Conservation (phyloP, 2,329 filamentous ascomycete species). For the Microascus cirrosus region DNA sequence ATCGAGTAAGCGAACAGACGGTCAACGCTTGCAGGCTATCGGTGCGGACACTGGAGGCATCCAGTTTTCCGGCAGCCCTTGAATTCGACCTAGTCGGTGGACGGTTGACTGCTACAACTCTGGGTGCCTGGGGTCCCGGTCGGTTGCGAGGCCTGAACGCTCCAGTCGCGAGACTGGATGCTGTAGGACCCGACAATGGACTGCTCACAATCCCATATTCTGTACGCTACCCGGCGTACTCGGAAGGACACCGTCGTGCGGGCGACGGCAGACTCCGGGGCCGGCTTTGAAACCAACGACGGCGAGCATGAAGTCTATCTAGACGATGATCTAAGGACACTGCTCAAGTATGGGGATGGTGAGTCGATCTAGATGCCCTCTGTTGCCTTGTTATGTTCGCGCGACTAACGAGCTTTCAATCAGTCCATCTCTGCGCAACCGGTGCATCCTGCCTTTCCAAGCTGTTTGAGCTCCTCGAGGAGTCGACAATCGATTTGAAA, state of each 20-base stretch:
- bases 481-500: conserved; percentile 37
- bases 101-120: background rate
- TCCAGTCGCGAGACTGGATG: conserved; percentile 52
- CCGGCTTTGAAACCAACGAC: conserved; percentile 15
- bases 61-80: background rate
- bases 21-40: background rate
- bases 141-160: conserved; percentile 19
- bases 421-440: conserved; percentile 44
- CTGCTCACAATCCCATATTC: conserved; percentile 43
- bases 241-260: conserved; percentile 32
- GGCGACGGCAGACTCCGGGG: conserved; percentile 12
- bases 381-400: background rate
- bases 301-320: conserved; percentile 24
- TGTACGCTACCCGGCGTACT: conserved; percentile 47
- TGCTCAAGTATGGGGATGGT: conserved; percentile 48
- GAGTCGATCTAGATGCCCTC: conserved; percentile 12
- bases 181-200: conserved; percentile 46
- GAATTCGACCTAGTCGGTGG: background rate
- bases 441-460: conserved; percentile 42
- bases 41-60: background rate
- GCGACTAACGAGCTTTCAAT: conserved; percentile 1
- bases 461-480: conserved; percentile 40
- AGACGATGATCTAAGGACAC: conserved; percentile 32
- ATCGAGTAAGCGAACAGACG: background rate
- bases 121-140: background rate